These are phyloP conservation scores for Scutellaria baicalensis DNA, from an alignment of 257 asterid species.

Conservation along the genomic window DNA sequence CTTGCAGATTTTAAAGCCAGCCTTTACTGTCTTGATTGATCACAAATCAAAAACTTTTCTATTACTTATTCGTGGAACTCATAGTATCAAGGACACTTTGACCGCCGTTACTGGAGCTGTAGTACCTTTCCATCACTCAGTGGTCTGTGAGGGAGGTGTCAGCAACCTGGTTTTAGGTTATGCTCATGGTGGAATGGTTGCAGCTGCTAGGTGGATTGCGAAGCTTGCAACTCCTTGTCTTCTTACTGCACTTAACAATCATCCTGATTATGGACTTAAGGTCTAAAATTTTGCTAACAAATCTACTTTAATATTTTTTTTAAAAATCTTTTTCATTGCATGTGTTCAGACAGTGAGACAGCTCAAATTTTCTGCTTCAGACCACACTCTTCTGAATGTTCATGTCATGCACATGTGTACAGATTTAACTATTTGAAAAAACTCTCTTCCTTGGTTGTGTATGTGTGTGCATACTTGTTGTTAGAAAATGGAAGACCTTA, in stretches of 20 bases:
- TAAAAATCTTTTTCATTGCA: neutral
- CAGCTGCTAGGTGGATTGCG: conserved; percentile 99
- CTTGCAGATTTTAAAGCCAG: conserved; percentile 92
- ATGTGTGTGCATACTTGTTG: neutral
- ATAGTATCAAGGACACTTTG: conserved; percentile 90
- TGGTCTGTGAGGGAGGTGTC: conserved; percentile 85
- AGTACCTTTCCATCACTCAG: conserved; percentile 95
- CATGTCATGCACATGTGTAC: neutral
- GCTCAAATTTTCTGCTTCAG: neutral
- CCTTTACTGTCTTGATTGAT: conserved; percentile 76
- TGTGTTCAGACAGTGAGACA: neutral
- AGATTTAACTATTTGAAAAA: neutral
- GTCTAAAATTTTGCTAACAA: conserved; percentile 22
- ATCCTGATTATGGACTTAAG: conserved; percentile 84
- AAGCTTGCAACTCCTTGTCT: conserved; percentile 87
- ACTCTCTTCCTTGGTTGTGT: neutral
- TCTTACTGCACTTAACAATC: conserved; percentile 42
- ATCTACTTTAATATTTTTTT: neutral
- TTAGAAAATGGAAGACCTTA: neutral
- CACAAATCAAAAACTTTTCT: conserved; percentile 59
- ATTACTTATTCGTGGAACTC: conserved; percentile 93
- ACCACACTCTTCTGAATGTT: neutral
- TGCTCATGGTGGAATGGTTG: conserved; percentile 99
- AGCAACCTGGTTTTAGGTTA: conserved; percentile 90
- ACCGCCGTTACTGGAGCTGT: conserved; percentile 99